Conservation (phyloP, 768 basidiomycete species). For the Punctularia strigosozonata region DNA sequence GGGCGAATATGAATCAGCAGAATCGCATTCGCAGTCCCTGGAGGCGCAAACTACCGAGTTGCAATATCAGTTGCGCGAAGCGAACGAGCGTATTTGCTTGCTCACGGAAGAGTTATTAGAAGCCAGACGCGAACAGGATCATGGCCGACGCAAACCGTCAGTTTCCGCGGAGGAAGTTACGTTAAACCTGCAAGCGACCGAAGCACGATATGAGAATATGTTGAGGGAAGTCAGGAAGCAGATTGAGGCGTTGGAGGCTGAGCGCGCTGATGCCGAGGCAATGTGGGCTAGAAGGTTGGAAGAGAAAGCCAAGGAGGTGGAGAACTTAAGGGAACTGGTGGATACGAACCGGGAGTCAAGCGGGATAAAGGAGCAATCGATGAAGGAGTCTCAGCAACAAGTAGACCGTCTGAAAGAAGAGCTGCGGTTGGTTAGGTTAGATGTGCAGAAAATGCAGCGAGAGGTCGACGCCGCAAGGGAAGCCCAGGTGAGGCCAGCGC, state of each 20-base stretch:
- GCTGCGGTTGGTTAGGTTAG: conserved; percentile 23
- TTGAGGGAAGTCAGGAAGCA: conserved; percentile 60
- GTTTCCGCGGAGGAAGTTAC: conserved; percentile 55
- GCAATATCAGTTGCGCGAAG: conserved; percentile 77
- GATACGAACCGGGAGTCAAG: conserved; percentile 45
- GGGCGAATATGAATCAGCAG: conserved; percentile 80
- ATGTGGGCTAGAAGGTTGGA: conserved; percentile 81
- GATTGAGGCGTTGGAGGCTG: conserved; percentile 58
- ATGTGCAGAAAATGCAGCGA: too few species aligned
- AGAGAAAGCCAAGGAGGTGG: conserved; percentile 68
- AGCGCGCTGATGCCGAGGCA: conserved; percentile 78
- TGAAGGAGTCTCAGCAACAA: conserved; percentile 38
- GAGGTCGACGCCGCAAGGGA: too few species aligned
- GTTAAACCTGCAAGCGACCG: conserved; percentile 59
- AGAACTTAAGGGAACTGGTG: conserved; percentile 51
- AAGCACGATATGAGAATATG: conserved; percentile 66
- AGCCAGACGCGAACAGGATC: conserved; percentile 45
- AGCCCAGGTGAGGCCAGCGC: too few species aligned
- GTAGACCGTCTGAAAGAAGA: conserved; percentile 41
- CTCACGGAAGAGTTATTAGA: conserved; percentile 64
- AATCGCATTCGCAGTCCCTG: conserved; percentile 61
- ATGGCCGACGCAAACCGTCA: conserved; percentile 28
- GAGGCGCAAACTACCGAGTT: conserved; percentile 75
- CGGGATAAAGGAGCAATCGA: conserved; percentile 44
- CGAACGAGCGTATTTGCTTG: conserved; percentile 57